phyloP scores from a whole-genome alignment of 2,329 filamentous ascomycete genomes.

The Scedosporium dehoogii region DNA sequence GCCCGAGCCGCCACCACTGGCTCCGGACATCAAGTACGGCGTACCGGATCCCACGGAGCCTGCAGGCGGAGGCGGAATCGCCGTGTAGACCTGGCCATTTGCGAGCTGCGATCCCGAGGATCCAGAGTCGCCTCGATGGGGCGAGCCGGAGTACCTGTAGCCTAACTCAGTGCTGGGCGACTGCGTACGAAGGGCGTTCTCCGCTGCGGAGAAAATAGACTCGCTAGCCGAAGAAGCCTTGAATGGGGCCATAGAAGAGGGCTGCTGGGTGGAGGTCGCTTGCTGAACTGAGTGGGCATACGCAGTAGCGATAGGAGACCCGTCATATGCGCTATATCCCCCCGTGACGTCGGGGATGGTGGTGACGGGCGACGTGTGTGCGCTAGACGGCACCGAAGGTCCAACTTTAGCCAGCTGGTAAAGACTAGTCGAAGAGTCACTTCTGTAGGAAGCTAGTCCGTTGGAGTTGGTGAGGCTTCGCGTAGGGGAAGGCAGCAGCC shows the following conservation, averaged over 20 bases:
- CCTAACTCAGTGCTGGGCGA: conserved; percentile 9
- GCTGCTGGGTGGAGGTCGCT: conserved; percentile 6
- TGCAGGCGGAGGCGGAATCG: neutral
- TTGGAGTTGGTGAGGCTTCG: conserved; percentile 2
- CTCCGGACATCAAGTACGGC: neutral
- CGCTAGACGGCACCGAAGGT: neutral
- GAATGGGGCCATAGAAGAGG: conserved; percentile 4
- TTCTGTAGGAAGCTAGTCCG: neutral
- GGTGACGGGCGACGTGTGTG: conserved; percentile 8
- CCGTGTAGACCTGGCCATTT: conserved; percentile 4
- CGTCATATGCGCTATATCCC: neutral
- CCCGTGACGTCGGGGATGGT: conserved; percentile 2
- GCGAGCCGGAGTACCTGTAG: conserved; percentile 10
- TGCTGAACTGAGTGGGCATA: neutral
- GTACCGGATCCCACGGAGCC: neutral
- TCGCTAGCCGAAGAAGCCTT: conserved; percentile 6
- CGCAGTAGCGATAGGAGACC: neutral
- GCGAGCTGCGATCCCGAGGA: neutral
- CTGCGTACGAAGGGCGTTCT: conserved; percentile 9
- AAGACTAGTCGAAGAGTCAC: neutral
- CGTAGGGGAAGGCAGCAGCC: conserved; percentile 15
- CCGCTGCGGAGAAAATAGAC: conserved; percentile 11
- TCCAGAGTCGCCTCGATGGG: neutral
- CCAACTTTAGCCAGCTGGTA: neutral
- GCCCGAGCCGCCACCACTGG: neutral